phyloP scores from a whole-genome alignment of 345 rosid genomes.

The Melastoma malabathricum region DNA sequence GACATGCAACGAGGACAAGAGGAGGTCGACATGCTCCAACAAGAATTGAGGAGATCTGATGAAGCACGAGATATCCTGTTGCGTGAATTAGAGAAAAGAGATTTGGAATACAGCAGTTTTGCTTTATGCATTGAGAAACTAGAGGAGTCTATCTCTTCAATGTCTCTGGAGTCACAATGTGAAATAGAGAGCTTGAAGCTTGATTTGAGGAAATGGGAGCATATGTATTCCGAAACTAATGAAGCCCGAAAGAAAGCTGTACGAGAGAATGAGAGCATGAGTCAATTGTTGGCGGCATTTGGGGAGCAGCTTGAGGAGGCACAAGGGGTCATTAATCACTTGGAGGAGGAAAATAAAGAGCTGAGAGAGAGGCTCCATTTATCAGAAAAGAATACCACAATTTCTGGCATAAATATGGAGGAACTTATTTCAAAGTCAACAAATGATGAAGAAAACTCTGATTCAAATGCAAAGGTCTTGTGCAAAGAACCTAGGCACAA shows the following conservation, averaged over 20 bases:
- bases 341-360: constrained; percentile 41
- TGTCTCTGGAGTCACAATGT: constrained; percentile 54
- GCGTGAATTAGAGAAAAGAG: constrained; percentile 52
- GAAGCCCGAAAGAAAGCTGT: constrained; percentile 36
- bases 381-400: constrained; percentile 22
- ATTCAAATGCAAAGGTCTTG: neutral
- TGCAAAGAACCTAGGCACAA: no score
- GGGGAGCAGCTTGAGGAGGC: constrained; percentile 32
- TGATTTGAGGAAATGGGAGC: constrained; percentile 47
- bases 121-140: constrained; percentile 40
- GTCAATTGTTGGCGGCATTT: constrained; percentile 29
- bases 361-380: constrained; percentile 27
- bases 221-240: constrained; percentile 35
- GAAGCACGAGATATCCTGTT: constrained; percentile 30
- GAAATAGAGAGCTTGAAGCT: constrained; percentile 86
- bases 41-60: constrained; percentile 39
- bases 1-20: constrained; percentile 37
- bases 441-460: constrained; percentile 17
- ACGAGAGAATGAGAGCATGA: constrained; percentile 35
- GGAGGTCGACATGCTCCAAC: constrained; percentile 27
- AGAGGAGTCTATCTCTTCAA: constrained; percentile 52
- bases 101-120: constrained; percentile 37
- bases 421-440: constrained; percentile 26
- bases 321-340: constrained; percentile 16
- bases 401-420: constrained; percentile 20